These are phyloP conservation scores for Candida montana DNA, from an alignment of 805 yeast species.

Conservation along the genomic window DNA sequence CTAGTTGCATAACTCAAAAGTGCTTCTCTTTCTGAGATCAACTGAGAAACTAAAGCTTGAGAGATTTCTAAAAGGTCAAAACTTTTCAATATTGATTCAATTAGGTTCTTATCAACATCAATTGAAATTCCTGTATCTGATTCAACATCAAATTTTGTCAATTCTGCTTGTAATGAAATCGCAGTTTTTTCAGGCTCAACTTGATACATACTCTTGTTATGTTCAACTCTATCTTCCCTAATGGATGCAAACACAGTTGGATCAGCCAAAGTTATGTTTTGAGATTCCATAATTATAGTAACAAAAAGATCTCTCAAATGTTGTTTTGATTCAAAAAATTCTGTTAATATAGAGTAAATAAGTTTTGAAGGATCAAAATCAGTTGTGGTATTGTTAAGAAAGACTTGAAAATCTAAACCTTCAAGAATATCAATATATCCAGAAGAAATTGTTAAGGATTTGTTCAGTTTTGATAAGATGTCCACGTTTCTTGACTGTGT, in stretches of 20 bases:
- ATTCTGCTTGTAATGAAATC: constrained; percentile 37
- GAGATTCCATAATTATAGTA: constrained; percentile 60
- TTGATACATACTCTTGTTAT: constrained; percentile 32
- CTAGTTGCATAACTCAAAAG: constrained; percentile 69
- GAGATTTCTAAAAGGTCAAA: constrained; percentile 31
- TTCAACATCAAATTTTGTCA: constrained; percentile 43
- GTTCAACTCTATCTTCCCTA: constrained; percentile 39
- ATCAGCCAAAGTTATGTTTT: constrained; percentile 63
- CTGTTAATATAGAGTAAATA: constrained; percentile 42
- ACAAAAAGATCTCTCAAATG: constrained; percentile 56
- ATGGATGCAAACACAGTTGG: constrained; percentile 69
- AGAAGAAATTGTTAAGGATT: constrained; percentile 43
- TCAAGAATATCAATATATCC: constrained; percentile 49
- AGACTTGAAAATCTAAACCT: constrained; percentile 55
- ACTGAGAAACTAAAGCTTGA: constrained; percentile 42
- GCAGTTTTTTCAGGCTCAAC: constrained; percentile 45
- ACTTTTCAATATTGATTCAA: constrained; percentile 28
- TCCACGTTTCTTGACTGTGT: constrained; percentile 43
- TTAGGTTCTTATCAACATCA: constrained; percentile 27
- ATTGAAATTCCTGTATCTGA: constrained; percentile 31
- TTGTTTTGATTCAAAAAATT: constrained; percentile 72
- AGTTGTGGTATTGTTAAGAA: constrained; percentile 25
- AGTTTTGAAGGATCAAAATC: constrained; percentile 24
- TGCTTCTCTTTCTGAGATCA: constrained; percentile 66
- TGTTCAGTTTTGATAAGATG: constrained; percentile 48